phyloP scores from a whole-genome alignment of 768 basidiomycete genomes.

The Suillus occidentalis region DNA sequence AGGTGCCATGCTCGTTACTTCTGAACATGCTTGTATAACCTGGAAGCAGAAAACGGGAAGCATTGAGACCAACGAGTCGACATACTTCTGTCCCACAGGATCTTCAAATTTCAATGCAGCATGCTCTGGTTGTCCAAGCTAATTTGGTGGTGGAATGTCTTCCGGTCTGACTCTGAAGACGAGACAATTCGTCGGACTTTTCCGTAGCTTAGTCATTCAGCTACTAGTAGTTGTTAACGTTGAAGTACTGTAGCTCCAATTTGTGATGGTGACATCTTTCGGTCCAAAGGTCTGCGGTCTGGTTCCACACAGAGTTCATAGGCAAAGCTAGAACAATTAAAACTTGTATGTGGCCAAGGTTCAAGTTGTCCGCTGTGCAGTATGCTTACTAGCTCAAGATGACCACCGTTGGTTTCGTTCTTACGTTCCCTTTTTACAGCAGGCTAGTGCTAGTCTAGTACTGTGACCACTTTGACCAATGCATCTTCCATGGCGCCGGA shows the following conservation, averaged over 20 bases:
- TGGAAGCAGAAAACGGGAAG: neutral
- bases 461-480: neutral
- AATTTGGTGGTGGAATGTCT: neutral
- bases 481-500: slow-evolving; percentile 1
- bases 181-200: neutral
- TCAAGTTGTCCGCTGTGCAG: neutral
- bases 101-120: neutral
- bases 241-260: neutral
- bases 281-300: neutral
- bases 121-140: slow-evolving; percentile 1
- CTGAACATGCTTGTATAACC: neutral
- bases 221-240: neutral
- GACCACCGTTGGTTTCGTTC: neutral
- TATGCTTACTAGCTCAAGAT: neutral
- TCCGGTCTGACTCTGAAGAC: no score
- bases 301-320: neutral
- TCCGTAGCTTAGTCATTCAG: slow-evolving; percentile 1
- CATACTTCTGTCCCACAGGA: neutral
- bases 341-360: neutral
- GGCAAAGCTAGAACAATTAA: neutral
- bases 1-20: neutral
- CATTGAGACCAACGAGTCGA: neutral
- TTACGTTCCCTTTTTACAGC: neutral
- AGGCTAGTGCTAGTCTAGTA: neutral
- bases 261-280: neutral